These are phyloP conservation scores for Wickerhamiella domercqiae DNA, from an alignment of 805 yeast species.

Conservation along the genomic window DNA sequence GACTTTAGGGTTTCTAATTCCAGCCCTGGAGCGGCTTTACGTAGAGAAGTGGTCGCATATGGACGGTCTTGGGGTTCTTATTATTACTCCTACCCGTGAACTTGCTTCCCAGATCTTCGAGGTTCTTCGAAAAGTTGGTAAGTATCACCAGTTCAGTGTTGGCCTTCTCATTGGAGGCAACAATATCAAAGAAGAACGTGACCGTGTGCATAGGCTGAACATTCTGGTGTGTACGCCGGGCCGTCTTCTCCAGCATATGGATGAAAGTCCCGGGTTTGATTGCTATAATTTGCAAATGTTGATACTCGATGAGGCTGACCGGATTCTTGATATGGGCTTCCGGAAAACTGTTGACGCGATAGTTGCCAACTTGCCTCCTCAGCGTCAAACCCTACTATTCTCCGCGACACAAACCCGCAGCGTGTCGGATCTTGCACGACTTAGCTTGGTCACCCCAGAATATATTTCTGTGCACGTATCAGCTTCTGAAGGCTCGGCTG, in stretches of 20 bases:
- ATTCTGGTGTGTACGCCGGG: conserved; percentile 89
- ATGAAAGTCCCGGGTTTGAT: conserved; percentile 72
- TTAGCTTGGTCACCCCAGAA: conserved; percentile 50
- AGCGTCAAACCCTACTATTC: conserved; percentile 69
- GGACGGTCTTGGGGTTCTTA: conserved; percentile 81
- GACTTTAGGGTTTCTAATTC: conserved; percentile 73
- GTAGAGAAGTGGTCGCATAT: conserved; percentile 60
- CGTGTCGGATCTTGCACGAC: conserved; percentile 66
- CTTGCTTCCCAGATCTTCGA: conserved; percentile 82
- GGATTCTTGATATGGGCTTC: conserved; percentile 90
- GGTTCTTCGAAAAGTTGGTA: conserved; percentile 70
- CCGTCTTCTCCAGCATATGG: conserved; percentile 75
- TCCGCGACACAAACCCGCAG: conserved; percentile 84
- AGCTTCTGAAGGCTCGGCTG: conserved; percentile 8
- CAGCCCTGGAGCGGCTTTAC: conserved; percentile 46
- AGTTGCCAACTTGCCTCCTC: conserved; percentile 57
- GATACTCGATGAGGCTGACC: conserved; percentile 82
- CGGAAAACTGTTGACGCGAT: conserved; percentile 69
- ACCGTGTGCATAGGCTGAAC: conserved; percentile 63
- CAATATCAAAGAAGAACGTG: conserved; percentile 67
- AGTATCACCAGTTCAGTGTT: conserved; percentile 60
- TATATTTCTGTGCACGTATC: conserved; percentile 35
- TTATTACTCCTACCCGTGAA: conserved; percentile 87
- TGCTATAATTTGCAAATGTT: conserved; percentile 58
- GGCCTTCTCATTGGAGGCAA: conserved; percentile 91